Evolutionary conservation across 2,329 filamentous ascomycete species (phyloP).

Genomic region (Epichloe uncinata): DNA sequence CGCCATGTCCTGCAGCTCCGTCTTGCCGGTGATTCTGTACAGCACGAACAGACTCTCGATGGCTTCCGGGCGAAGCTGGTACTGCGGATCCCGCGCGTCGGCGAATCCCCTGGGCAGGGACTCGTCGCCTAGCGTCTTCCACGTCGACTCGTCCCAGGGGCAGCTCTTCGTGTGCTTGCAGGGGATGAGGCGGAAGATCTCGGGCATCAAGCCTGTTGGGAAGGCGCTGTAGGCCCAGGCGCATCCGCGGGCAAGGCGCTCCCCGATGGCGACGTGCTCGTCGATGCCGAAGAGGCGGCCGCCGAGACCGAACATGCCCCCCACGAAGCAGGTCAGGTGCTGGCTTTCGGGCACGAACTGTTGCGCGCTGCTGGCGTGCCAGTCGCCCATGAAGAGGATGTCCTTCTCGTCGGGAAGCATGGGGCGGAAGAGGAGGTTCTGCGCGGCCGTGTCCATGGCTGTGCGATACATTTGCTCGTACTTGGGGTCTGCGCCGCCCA

Average conservation of each 20-base stretch:
- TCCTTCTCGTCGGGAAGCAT: slow-evolving; percentile 48
- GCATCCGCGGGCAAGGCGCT: slow-evolving; percentile 39
- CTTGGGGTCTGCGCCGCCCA: slow-evolving; percentile 45
- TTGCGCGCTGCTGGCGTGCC: slow-evolving; percentile 14
- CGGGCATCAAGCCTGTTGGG: slow-evolving; percentile 45
- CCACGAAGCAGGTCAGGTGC: slow-evolving; percentile 45
- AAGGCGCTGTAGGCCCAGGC: slow-evolving; percentile 44
- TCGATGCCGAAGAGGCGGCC: slow-evolving; percentile 42
- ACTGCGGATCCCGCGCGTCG: slow-evolving; percentile 35
- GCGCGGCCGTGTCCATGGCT: slow-evolving; percentile 46
- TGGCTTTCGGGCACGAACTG: slow-evolving; percentile 18
- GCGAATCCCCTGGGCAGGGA: slow-evolving; percentile 45
- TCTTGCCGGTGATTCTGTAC: slow-evolving; percentile 43
- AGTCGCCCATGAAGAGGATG: slow-evolving; percentile 34
- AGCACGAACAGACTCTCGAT: slow-evolving; percentile 73
- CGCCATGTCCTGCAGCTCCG: slow-evolving; percentile 34
- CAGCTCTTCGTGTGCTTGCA: slow-evolving; percentile 27
- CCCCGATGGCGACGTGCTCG: slow-evolving; percentile 34
- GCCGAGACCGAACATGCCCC: slow-evolving; percentile 55
- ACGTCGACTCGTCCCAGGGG: slow-evolving; percentile 17
- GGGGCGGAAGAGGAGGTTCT: slow-evolving; percentile 57
- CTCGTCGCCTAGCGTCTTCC: slow-evolving; percentile 12
- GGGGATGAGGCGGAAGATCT: slow-evolving; percentile 32
- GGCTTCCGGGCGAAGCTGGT: slow-evolving; percentile 47
- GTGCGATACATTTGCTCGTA: slow-evolving; percentile 55